Base-by-base conservation (phyloP, 1,139 yeast species). In the Pichia sp. region DNA sequence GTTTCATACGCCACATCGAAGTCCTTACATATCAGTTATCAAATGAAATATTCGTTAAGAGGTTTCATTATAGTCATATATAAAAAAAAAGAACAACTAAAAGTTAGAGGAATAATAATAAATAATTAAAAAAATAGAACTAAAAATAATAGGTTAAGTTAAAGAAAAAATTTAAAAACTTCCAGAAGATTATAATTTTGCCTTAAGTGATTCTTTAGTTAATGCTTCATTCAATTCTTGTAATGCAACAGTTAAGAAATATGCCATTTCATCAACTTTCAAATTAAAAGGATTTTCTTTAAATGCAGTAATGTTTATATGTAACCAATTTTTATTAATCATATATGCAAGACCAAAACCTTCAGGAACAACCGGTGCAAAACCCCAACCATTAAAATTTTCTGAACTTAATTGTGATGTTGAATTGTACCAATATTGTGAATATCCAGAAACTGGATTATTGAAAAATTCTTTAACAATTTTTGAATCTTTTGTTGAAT, bases 271-370 rank as follows among this genome's bases (percentile, higher is more conserved):
- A 42, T 80, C 80, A 28, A 84, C 78, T 51, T 81, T 79, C 54
- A 83, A 75, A 1, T 86, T 87, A 42, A 73, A 64, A 30, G 58
- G 59, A 47, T 74, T 75, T 37, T 74, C 76, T 61, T 79, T 83
- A 70, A 82, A 85, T 56, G 85, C 80, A 40, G 89, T 83, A 53
- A 92, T 80, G 65, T 90, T 94, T 58, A 92, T 80, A 62, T 89
- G 94, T 56, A 89, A 63, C 80, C 87, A 83, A 58, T 89, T 86
- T 51, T 78, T 78, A 70, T 87, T 89, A 61, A 90, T 76, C 86
- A 89, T 87, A 70, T 92, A 92, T 24, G 96, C 97, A 54, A 87
- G 74, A 6, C 97, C 98, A 59, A 85, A 82, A 12, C 98, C 98
- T 51, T 84, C 87, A 61, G 92, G 96, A 57, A 85, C 81, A 45